Conservation (phyloP, 176 grass and related monocot species). For the Pharus latifolius region DNA sequence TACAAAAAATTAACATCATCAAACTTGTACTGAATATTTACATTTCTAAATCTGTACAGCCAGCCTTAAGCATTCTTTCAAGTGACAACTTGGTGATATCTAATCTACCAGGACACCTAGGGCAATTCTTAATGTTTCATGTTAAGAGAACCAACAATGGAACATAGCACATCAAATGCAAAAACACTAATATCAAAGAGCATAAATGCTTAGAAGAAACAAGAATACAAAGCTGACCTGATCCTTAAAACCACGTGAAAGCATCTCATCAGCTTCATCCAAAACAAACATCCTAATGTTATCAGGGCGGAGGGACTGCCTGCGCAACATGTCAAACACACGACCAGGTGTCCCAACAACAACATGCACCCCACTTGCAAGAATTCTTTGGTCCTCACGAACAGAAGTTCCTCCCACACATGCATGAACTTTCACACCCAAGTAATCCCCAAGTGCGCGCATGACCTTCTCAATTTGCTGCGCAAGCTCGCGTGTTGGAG, state of each 20-base stretch:
- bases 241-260: constrained; percentile 97
- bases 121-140: too few species aligned
- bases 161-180: background rate
- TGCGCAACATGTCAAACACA: constrained; percentile 76
- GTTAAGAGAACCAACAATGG: too few species aligned
- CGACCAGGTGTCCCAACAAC: constrained; percentile 87
- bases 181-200: background rate
- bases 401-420: constrained; percentile 87
- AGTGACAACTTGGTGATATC: too few species aligned
- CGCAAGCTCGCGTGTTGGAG: constrained; percentile 84
- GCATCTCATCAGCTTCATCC: constrained; percentile 96
- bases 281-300: constrained; percentile 92
- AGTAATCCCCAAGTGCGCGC: constrained; percentile 83
- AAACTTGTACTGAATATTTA: too few species aligned
- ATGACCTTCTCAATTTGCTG: constrained; percentile 97
- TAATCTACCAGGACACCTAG: too few species aligned
- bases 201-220: background rate
- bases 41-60: too few species aligned
- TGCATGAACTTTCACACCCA: constrained; percentile 85
- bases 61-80: too few species aligned
- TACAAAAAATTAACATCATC: too few species aligned
- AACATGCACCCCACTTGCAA: constrained; percentile 73
- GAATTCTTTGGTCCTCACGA: constrained; percentile 87
- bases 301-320: constrained; percentile 83
- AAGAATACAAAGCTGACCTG: constrained; percentile 32